Evolutionary conservation across 805 yeast genomes (phyloP), one percentile per base, ranked within the genome.

Genomic region (Yarrowia sp.): DNA sequence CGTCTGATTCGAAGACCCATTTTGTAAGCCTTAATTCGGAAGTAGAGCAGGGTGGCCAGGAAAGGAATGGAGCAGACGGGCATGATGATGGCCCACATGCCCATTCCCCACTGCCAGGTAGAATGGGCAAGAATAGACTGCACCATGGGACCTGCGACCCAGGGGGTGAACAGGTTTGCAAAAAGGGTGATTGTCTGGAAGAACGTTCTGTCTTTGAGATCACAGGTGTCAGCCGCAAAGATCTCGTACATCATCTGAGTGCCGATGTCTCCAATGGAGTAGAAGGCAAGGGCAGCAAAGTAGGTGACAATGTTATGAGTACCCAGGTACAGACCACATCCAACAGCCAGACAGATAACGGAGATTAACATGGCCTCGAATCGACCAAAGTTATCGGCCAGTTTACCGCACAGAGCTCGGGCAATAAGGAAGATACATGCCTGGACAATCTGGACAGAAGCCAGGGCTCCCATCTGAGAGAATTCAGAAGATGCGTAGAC

Each of bases 41-140:
- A 69, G 36, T 39, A 33, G 47, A 44, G 67, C 10, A 73, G 68
- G 3, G 70, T 72, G 13, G 60, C n/a, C 49, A 73, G 53, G 15
- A 73, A 69, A 34, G 75, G 75, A 14, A 72, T 33, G 0, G 71
- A 68, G 78, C 79, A 33, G 8, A 76, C 77, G 2, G 85, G 85
- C 70, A 79, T 75, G 34, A 83, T 78, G 47, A 83, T 77, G 17
- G 82, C 79, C 76, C 83, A 84, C 74, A 82, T 78, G 65, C 84
- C 85, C 71, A 79, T 83, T 30, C 85, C 87, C 83, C 84, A 81
- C 74, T 85, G 78, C 87, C 87, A 84, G 50, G 79, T 78, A 20
- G 69, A 71, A 40, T 69, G 70, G 10, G 75, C 71, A 15, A 82
- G 73, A 10, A 71, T 70, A 9, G 71, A 52, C 15, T 70, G 70